Percentiles rank a stretch among this genome's conserved stretches.
Evolutionary conservation across 129 eudicot species (phyloP).

Genomic region (Flaveria ramosissima): DNA sequence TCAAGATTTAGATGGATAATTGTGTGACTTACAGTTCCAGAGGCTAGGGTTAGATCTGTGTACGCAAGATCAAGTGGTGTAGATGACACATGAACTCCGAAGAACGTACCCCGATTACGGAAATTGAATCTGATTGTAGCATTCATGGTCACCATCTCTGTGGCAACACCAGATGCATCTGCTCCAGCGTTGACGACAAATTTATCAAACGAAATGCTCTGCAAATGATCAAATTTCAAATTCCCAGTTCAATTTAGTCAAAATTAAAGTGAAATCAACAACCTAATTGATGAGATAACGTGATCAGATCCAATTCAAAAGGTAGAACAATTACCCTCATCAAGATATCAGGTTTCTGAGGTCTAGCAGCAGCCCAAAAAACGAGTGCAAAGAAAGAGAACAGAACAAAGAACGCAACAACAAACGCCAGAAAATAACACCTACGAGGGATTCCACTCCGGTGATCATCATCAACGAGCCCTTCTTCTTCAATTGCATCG

Average conservation of each 20-base stretch:
- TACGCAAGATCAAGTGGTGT: conserved; percentile 74
- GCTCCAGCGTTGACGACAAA: conserved; percentile 77
- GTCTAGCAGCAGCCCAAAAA: conserved; percentile 76
- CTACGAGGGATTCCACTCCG: conserved; percentile 59
- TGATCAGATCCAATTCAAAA: no score
- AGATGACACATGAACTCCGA: conserved; percentile 87
- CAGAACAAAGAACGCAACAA: conserved; percentile 71
- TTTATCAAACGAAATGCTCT: conserved; percentile 75
- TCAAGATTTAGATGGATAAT: not conserved
- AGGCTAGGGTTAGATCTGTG: conserved; percentile 59
- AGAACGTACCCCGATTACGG: conserved; percentile 78
- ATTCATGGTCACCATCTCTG: conserved; percentile 80
- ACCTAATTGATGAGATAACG: not conserved
- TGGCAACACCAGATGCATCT: conserved; percentile 79
- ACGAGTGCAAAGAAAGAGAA: conserved; percentile 81
- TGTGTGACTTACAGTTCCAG: conserved; percentile 66
- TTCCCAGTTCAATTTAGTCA: conserved; percentile 17
- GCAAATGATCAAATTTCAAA: conserved; percentile 22
- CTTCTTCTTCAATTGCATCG: conserved; percentile 97
- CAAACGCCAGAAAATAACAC: conserved; percentile 71
- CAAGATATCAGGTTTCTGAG: conserved; percentile 71
- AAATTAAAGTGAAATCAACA: not conserved
- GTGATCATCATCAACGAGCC: conserved; percentile 72
- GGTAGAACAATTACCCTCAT: conserved; percentile 55
- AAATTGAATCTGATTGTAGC: conserved; percentile 64